Percentiles rank a stretch among this genome's conserved stretches.
Conservation (phyloP, 805 yeast genomes). For the Saccharomycopsis lassenensis region DNA sequence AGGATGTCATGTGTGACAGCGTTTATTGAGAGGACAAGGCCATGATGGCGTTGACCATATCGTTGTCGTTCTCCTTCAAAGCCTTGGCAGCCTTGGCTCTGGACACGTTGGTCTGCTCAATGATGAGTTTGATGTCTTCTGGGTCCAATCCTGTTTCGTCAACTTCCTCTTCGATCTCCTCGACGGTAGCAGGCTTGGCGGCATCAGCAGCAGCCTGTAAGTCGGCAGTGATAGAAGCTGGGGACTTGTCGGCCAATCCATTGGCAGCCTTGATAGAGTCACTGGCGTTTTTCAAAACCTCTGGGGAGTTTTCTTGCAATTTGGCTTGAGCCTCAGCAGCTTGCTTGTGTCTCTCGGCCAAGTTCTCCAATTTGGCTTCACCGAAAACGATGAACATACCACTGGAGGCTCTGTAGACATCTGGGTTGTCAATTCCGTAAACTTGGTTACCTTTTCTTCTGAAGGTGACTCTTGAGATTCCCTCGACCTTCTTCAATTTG, state of each 20-base stretch:
- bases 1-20: not conserved
- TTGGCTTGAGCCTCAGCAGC: conserved; percentile 70
- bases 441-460: conserved; percentile 86
- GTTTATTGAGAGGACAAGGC: conserved; percentile 26
- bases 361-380: conserved; percentile 94
- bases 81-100: conserved; percentile 89
- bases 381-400: conserved; percentile 97
- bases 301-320: conserved; percentile 39
- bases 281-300: conserved; percentile 33
- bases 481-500: conserved; percentile 82
- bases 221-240: conserved; percentile 75
- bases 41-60: conserved; percentile 95
- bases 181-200: conserved; percentile 32
- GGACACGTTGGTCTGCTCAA: conserved; percentile 85
- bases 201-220: conserved; percentile 54
- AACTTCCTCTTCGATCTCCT: conserved; percentile 58
- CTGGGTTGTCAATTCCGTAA: conserved; percentile 87
- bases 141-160: conserved; percentile 79
- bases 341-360: conserved; percentile 77
- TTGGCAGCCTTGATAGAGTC: conserved; percentile 34
- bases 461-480: conserved; percentile 91
- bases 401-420: conserved; percentile 84
- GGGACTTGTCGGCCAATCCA: conserved; percentile 22
- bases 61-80: conserved; percentile 78
- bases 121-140: conserved; percentile 74